Percentiles rank a stretch among this genome's conserved stretches.
phyloP scores from a whole-genome alignment of 2,329 filamentous ascomycete genomes.

The Cercospora janseana region DNA sequence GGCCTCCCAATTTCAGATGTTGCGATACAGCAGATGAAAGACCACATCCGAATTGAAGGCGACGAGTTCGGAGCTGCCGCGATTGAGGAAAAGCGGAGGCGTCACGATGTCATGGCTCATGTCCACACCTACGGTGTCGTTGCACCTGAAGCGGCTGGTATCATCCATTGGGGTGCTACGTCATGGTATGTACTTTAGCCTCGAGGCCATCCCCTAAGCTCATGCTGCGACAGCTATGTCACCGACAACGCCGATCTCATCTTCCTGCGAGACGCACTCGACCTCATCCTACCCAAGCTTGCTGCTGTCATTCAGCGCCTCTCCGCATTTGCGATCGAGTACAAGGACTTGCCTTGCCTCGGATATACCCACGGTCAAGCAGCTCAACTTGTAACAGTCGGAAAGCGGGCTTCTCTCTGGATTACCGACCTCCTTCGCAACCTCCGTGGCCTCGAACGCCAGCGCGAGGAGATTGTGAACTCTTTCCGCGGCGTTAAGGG shows the following conservation, averaged over 20 bases:
- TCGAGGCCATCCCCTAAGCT: not conserved
- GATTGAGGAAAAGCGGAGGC: constrained; percentile 49
- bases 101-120: constrained; percentile 56
- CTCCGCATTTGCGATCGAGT: constrained; percentile 66
- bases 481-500: constrained; percentile 72
- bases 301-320: constrained; percentile 77
- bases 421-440: constrained; percentile 74
- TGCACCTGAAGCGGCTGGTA: constrained; percentile 74
- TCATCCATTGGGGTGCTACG: constrained; percentile 75
- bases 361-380: constrained; percentile 74
- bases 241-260: constrained; percentile 80
- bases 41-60: constrained; percentile 47
- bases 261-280: constrained; percentile 69
- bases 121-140: constrained; percentile 63
- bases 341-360: constrained; percentile 70
- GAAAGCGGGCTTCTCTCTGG: constrained; percentile 70
- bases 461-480: constrained; percentile 59
- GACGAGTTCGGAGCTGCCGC: constrained; percentile 49
- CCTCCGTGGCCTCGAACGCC: constrained; percentile 68
- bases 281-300: constrained; percentile 73
- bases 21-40: constrained; percentile 49
- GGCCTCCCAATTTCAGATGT: constrained; percentile 73
- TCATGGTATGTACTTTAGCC: constrained; percentile 41
- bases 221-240: constrained; percentile 45
- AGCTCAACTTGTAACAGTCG: constrained; percentile 58